Evolutionary conservation across 352 stramenopile species (phyloP), one percentile per base, ranked within the genome.

Genomic region (Globisporangium barbulae): DNA sequence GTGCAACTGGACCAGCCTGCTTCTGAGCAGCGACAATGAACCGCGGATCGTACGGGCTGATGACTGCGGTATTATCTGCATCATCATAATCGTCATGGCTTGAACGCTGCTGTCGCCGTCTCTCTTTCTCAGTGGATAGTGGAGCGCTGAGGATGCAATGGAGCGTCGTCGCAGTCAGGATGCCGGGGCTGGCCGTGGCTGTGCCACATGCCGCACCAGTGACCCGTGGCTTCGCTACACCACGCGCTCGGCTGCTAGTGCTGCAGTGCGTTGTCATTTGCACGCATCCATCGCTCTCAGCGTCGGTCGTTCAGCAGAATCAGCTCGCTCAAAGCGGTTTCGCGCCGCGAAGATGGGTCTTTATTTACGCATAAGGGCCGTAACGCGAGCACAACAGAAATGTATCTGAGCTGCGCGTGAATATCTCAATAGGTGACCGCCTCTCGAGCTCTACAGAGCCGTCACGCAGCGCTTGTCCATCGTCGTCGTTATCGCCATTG

Each of bases 141-240:
- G 52, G 53, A 21, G 7, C 49, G 31, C 35, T 30, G 5, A 71
- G 50, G 35, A 74, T 63, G 48, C 39, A 57, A 42, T 76, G 65
- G 4, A 81, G 61, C 45, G 65, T 59, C 53, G 70, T 66, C 13
- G 68, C 70, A 8, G 61, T 76, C 37, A 81, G 47, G 45, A 78
- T 73, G 1, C 67, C 70, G 5, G 47, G 47, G 10, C 22, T 31
- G 19, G 10, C 15, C 9, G 21, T n/a, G 4, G 47, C 21, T 9
- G 3, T 7, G 7, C 47, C 3, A 31, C 10, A 33, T n/a, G 47
- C 7, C 17, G 21, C 47, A n/a, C 21, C 25, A 13, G 25, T n/a
- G 9, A 53, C 10, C 3, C 4, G 10, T 19, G 47, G 8, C 47
- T 31, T 53, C 21, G 4, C 10, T 33, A 21, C 17, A 31, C 47